Evolutionary conservation across 495 filamentous ascomycete genomes (phyloP).

Genomic region (Xylaria flabelliformis): DNA sequence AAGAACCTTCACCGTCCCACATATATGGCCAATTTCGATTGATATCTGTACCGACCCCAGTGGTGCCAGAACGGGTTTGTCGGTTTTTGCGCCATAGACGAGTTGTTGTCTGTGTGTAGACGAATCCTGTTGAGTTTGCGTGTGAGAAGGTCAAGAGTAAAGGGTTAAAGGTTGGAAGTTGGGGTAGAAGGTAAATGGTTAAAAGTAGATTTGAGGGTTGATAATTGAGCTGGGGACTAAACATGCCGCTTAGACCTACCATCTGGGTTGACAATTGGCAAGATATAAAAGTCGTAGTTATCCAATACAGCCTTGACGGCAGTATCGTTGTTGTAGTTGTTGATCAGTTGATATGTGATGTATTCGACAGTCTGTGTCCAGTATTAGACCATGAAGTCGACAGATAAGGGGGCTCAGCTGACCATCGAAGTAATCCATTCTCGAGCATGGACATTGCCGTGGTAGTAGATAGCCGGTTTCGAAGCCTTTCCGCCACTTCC

Average conservation of each 20-base stretch:
- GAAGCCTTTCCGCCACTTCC: conserved; percentile 60
- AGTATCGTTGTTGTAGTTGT: conserved; percentile 53
- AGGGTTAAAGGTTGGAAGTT: too few relatives aligned
- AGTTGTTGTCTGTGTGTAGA: conserved; percentile 64
- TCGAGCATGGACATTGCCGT: conserved; percentile 68
- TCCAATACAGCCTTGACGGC: conserved; percentile 56
- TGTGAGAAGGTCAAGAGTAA: neutral
- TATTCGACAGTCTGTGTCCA: conserved; percentile 56
- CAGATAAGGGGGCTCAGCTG: neutral
- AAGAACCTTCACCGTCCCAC: conserved; percentile 40
- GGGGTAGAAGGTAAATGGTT: too few relatives aligned
- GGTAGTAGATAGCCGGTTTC: conserved; percentile 64
- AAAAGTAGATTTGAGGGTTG: too few relatives aligned
- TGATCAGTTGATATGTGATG: conserved; percentile 60
- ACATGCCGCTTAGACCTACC: conserved; percentile 41
- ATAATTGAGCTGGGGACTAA: neutral
- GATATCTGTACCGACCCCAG: conserved; percentile 64
- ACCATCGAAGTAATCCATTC: conserved; percentile 68
- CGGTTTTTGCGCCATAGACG: conserved; percentile 74
- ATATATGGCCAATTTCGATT: conserved; percentile 68
- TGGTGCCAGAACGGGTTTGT: conserved; percentile 49
- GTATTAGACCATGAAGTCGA: conserved; percentile 18
- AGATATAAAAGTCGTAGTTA: conserved; percentile 69
- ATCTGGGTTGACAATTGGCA: conserved; percentile 70
- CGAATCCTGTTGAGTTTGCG: conserved; percentile 49